These are phyloP conservation scores for Casuarina cunninghamiana DNA, from an alignment of 306 rosid species.

Conservation along the genomic window DNA sequence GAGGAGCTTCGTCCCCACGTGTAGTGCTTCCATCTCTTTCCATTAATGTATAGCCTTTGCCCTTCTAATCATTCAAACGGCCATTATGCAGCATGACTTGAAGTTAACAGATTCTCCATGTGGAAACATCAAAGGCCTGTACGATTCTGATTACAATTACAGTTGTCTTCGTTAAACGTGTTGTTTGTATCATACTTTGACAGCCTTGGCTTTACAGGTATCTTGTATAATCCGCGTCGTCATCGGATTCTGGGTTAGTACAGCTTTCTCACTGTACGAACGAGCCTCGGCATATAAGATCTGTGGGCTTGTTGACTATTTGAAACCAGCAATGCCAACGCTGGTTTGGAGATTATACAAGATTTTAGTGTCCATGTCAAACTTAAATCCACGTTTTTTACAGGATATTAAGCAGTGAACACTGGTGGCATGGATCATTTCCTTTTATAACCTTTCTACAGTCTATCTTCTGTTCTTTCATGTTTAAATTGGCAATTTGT, in stretches of 20 bases:
- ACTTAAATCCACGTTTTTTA: neutral
- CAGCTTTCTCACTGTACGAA: slow-evolving; percentile 35
- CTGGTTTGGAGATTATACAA: slow-evolving; percentile 35
- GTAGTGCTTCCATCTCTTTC: slow-evolving; percentile 37
- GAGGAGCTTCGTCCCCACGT: slow-evolving; percentile 38
- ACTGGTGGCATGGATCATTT: no score
- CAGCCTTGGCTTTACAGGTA: slow-evolving; percentile 34
- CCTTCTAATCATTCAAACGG: slow-evolving; percentile 12
- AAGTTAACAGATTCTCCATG: slow-evolving; percentile 27
- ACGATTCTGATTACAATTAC: slow-evolving; percentile 22
- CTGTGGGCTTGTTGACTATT: slow-evolving; percentile 30
- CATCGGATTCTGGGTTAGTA: slow-evolving; percentile 24
- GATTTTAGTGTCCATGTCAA: slow-evolving; percentile 10
- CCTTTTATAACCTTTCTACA: no score
- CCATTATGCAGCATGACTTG: slow-evolving; percentile 17
- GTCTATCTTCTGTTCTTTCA: no score
- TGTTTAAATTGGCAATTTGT: no score
- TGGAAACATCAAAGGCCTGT: slow-evolving; percentile 31
- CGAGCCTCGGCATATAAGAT: neutral
- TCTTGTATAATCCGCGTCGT: slow-evolving; percentile 14
- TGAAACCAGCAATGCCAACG: slow-evolving; percentile 29
- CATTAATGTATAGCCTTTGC: neutral
- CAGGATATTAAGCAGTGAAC: no score
- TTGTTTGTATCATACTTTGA: slow-evolving; percentile 9
- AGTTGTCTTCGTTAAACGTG: slow-evolving; percentile 27